Conservation (phyloP, 1,284 basidiomycete species). For the Hypsizygus ulmarius region DNA sequence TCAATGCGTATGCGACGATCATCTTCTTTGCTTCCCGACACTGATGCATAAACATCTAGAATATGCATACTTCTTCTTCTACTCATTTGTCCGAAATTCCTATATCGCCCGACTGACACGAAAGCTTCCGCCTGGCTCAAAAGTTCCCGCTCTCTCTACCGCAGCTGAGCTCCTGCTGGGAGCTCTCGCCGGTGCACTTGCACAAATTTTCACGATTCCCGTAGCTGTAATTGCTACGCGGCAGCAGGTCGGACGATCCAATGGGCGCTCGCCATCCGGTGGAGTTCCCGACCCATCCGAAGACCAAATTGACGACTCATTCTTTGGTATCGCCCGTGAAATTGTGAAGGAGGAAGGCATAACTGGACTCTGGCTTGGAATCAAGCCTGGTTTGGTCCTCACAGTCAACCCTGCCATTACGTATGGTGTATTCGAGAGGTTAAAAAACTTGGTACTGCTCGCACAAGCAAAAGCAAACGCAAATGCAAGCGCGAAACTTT, state of each 20-base stretch:
- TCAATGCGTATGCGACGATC: slow-evolving; percentile 73
- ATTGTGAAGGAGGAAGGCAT: slow-evolving; percentile 93
- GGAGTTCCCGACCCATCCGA: slow-evolving; percentile 1
- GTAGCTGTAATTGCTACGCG: slow-evolving; percentile 97
- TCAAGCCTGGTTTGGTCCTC: slow-evolving; percentile 90
- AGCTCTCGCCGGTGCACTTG: slow-evolving; percentile 89
- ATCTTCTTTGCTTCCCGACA: background rate
- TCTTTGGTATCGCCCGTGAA: slow-evolving; percentile 78
- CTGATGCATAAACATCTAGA: slow-evolving; percentile 48
- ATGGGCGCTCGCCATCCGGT: slow-evolving; percentile 1
- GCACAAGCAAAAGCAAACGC: slow-evolving; percentile 49
- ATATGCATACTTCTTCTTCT: slow-evolving; percentile 99
- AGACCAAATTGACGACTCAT: slow-evolving; percentile 57
- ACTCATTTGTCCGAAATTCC: slow-evolving; percentile 83
- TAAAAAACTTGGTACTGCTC: slow-evolving; percentile 71
- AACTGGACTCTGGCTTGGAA: slow-evolving; percentile 90
- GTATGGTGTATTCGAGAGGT: slow-evolving; percentile 92
- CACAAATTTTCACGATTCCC: slow-evolving; percentile 98
- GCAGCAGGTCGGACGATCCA: slow-evolving; percentile 78
- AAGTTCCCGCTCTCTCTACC: slow-evolving; percentile 66
- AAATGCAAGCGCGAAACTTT: slow-evolving; percentile 53
- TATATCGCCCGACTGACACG: slow-evolving; percentile 71
- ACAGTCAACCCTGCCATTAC: slow-evolving; percentile 98
- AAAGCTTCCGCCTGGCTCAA: slow-evolving; percentile 55
- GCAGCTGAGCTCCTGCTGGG: slow-evolving; percentile 85